These are phyloP conservation scores for Hysterium pulicare DNA, from an alignment of 2,329 filamentous ascomycete genomes.

Conservation along the genomic window DNA sequence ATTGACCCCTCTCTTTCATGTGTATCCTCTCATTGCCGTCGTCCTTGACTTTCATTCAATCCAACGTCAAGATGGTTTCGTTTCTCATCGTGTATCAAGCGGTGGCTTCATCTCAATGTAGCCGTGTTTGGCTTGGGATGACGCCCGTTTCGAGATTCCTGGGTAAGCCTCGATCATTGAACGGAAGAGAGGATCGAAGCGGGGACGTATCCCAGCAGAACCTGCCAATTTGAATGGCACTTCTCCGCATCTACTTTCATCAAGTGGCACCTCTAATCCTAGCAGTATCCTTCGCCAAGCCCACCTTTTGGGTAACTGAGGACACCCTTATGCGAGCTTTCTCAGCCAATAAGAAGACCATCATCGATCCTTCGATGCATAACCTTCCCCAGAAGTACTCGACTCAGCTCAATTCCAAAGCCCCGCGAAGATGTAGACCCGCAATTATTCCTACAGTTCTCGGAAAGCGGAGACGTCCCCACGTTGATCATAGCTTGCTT, in stretches of 20 bases:
- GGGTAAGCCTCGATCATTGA: too few species aligned
- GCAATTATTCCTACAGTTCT: not conserved
- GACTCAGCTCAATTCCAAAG: too few species aligned
- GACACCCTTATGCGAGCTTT: conserved; percentile 11
- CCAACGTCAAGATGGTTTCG: not conserved
- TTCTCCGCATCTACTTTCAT: conserved; percentile 25
- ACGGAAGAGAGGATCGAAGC: too few species aligned
- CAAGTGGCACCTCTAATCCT: conserved; percentile 19
- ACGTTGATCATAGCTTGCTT: not conserved
- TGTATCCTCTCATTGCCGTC: too few species aligned
- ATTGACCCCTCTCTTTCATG: too few species aligned
- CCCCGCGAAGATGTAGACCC: not conserved
- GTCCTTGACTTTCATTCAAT: too few species aligned
- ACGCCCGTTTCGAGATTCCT: too few species aligned
- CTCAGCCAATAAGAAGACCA: conserved; percentile 21
- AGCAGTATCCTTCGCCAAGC: conserved; percentile 14
- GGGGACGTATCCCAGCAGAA: conserved; percentile 15
- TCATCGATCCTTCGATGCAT: not conserved
- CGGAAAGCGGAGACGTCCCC: not conserved
- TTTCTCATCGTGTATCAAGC: conserved; percentile 24
- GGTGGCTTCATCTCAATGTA: too few species aligned
- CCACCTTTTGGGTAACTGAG: conserved; percentile 17
- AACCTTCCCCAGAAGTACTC: too few species aligned
- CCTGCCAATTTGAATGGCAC: conserved; percentile 10
- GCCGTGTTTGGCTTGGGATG: too few species aligned